Conservation (phyloP, 1,284 basidiomycete species). For the Ceratobasidium sp. region DNA sequence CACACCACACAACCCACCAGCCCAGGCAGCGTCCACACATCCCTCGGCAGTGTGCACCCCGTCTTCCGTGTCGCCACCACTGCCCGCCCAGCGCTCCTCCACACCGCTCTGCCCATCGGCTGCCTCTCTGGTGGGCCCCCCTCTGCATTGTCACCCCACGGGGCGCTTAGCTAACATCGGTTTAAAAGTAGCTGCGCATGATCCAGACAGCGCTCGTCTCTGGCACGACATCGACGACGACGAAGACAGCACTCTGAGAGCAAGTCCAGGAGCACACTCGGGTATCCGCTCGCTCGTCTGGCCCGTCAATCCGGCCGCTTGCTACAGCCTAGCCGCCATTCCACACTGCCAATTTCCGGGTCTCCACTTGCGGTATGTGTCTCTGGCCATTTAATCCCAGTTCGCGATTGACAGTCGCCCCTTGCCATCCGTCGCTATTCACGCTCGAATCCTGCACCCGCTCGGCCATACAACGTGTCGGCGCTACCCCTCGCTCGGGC, state of each 20-base stretch:
- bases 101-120: neutral
- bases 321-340: neutral
- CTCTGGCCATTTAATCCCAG: neutral
- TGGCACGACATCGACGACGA: neutral
- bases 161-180: constrained; percentile 15
- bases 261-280: neutral
- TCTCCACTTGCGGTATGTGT: neutral
- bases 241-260: neutral
- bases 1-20: neutral
- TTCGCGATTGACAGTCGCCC: neutral
- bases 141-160: neutral
- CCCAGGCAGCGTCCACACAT: neutral
- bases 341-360: neutral
- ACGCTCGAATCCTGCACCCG: neutral
- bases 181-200: neutral
- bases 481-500: constrained; percentile 22
- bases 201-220: neutral
- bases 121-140: neutral
- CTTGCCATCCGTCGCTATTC: constrained; percentile 10
- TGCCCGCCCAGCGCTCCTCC: neutral
- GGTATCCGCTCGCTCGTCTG: neutral
- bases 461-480: constrained; percentile 19
- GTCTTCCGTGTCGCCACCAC: neutral
- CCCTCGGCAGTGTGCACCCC: neutral
- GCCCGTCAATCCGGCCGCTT: neutral